A percentile compares a stretch with the other conserved stretches of the same genome.
Evolutionary conservation across 2,329 filamentous ascomycete genomes (phyloP).

Genomic region (Exophiala sp.): DNA sequence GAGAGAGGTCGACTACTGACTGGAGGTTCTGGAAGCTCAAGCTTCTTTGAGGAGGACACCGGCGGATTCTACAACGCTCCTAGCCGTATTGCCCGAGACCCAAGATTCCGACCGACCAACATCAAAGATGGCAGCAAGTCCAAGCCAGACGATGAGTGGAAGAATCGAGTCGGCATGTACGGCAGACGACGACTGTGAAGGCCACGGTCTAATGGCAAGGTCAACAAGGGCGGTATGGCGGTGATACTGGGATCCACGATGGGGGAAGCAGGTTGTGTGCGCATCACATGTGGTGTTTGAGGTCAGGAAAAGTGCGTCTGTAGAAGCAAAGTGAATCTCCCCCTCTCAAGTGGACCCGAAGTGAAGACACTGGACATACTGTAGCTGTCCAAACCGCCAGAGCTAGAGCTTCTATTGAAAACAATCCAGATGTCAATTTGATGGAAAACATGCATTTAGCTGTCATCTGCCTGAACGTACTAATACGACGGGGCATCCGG

Average conservation of each 20-base stretch:
- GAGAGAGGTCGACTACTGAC: conserved; percentile 17
- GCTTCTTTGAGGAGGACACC: conserved; percentile 26
- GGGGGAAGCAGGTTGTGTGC: background rate
- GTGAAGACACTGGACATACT: too few relatives aligned
- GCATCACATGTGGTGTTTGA: background rate
- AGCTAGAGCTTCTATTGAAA: background rate
- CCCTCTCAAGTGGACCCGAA: too few relatives aligned
- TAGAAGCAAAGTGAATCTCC: too few relatives aligned
- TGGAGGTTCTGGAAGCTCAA: conserved; percentile 13
- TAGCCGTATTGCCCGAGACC: conserved; percentile 26
- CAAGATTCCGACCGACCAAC: conserved; percentile 25
- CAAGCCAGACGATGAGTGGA: conserved; percentile 23
- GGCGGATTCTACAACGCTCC: conserved; percentile 24
- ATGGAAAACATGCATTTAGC: background rate
- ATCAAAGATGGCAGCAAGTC: conserved; percentile 22
- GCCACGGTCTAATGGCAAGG: too few relatives aligned
- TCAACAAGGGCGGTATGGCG: conserved; percentile 1
- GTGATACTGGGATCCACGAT: background rate
- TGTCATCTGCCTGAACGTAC: background rate
- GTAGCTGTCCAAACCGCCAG: too few relatives aligned
- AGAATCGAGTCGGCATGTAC: conserved; percentile 18
- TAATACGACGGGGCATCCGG: background rate
- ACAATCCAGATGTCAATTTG: too few relatives aligned
- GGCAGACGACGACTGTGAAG: conserved; percentile 19
- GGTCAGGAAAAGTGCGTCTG: background rate